Evolutionary conservation across 2,329 filamentous ascomycete species (phyloP).

Genomic region (Talaromyces sp.): DNA sequence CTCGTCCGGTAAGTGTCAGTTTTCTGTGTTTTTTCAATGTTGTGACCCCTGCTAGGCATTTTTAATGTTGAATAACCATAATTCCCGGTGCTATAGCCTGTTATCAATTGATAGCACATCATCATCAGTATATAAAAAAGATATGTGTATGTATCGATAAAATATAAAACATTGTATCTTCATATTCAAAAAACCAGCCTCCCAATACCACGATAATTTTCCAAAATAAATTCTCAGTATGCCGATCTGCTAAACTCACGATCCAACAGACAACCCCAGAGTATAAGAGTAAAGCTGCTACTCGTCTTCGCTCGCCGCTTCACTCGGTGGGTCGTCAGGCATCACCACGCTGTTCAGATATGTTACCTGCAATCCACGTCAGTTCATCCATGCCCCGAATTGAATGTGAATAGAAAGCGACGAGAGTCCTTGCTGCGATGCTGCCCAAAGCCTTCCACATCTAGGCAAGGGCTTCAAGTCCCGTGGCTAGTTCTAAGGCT

Average conservation of each 20-base stretch:
- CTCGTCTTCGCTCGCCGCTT: slow-evolving; percentile 1
- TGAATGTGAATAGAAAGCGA: background rate
- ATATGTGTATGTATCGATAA: background rate
- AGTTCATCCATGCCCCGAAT: background rate
- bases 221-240: background rate
- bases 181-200: background rate
- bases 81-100: background rate
- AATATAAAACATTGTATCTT: background rate
- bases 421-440: background rate
- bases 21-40: background rate
- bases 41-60: too few species aligned
- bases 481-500: background rate
- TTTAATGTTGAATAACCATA: background rate
- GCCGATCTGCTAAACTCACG: background rate
- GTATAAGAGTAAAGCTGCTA: background rate
- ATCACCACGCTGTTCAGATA: slow-evolving; percentile 69
- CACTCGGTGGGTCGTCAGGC: slow-evolving; percentile 49
- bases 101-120: too few species aligned
- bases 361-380: slow-evolving; percentile 49
- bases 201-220: background rate
- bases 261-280: background rate
- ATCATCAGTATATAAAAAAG: background rate
- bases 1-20: background rate
- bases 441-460: background rate
- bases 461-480: background rate